Conservation (phyloP, 345 rosid species). For the Adansonia digitata region DNA sequence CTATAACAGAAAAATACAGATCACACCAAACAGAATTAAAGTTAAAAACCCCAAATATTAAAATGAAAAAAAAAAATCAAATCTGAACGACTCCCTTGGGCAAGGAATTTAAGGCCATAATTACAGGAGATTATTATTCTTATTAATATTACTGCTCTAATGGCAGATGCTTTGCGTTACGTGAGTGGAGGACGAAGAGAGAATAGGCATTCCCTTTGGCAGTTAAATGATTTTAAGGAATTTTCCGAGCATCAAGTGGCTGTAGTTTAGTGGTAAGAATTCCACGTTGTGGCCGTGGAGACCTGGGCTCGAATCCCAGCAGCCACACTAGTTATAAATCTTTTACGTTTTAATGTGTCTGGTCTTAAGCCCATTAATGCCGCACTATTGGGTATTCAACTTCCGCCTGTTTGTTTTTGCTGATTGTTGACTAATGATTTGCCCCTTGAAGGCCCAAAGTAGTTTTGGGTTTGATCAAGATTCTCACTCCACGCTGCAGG, state of each 20-base stretch:
- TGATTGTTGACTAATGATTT: no score
- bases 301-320: constrained; percentile 93
- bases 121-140: no score
- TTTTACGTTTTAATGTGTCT: no score
- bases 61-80: no score
- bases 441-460: neutral
- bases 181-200: no score
- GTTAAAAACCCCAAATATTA: neutral
- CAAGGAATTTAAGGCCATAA: no score
- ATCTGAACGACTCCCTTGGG: no score
- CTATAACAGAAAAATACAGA: constrained; percentile 18
- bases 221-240: no score
- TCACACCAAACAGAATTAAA: constrained; percentile 25
- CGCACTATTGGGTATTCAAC: neutral
- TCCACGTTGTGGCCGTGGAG: constrained; percentile 89
- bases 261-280: constrained; percentile 87
- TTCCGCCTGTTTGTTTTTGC: neutral
- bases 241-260: constrained; percentile 34
- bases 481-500: neutral
- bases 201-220: no score
- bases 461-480: neutral
- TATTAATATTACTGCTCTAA: no score
- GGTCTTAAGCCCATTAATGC: neutral
- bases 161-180: no score
- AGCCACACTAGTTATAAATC: no score